Percentiles rank a stretch among this genome's conserved stretches.
phyloP scores from a whole-genome alignment of 2,329 filamentous ascomycete genomes.

The Sclerotinia borealis region DNA sequence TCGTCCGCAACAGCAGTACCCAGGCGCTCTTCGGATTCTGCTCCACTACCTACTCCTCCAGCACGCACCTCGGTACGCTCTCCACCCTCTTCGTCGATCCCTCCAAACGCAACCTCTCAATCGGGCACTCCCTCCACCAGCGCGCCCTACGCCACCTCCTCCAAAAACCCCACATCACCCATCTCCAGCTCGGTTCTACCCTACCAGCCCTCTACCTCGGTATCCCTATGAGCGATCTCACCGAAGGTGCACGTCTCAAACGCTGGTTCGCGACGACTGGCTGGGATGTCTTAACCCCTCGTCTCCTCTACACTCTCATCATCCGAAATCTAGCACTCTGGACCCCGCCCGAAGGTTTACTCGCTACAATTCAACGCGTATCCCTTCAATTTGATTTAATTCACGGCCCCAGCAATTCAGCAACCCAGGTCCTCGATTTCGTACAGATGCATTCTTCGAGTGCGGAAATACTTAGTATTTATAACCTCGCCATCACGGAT shows the following conservation, averaged over 20 bases:
- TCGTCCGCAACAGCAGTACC: slow-evolving; percentile 90
- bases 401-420: slow-evolving; percentile 54
- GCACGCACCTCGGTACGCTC: slow-evolving; percentile 53
- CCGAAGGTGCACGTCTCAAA: slow-evolving; percentile 41
- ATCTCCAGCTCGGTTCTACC: slow-evolving; percentile 70
- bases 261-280: slow-evolving; percentile 88
- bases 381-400: slow-evolving; percentile 60
- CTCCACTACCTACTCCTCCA: slow-evolving; percentile 73
- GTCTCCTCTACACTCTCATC: slow-evolving; percentile 57
- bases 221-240: slow-evolving; percentile 59
- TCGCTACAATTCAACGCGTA: slow-evolving; percentile 45
- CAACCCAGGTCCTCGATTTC: slow-evolving; percentile 52
- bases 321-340: slow-evolving; percentile 54
- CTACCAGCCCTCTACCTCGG: slow-evolving; percentile 84
- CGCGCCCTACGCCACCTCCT: slow-evolving; percentile 74
- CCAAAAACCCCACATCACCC: slow-evolving; percentile 43
- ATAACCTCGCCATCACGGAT: slow-evolving; percentile 56
- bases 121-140: slow-evolving; percentile 83
- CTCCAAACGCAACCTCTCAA: slow-evolving; percentile 75
- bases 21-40: slow-evolving; percentile 88
- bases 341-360: slow-evolving; percentile 55
- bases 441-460: slow-evolving; percentile 48
- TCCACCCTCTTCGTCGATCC: slow-evolving; percentile 89
- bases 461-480: slow-evolving; percentile 60
- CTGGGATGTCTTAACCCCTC: slow-evolving; percentile 68